Conservation (phyloP, 805 yeast species). For the Debaryomyces maramus region DNA sequence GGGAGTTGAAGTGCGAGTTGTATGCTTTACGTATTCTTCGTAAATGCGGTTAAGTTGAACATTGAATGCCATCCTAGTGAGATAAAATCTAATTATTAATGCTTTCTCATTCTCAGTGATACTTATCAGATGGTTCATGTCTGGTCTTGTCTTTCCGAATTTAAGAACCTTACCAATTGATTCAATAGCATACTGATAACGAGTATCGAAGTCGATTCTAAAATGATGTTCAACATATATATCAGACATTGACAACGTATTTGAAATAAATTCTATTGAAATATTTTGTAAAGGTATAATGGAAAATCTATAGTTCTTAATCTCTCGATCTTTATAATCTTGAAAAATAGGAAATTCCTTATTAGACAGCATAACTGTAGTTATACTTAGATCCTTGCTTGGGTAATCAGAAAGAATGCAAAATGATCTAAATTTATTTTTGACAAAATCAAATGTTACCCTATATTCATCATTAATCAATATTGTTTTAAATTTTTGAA, state of each 20-base stretch:
- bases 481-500: conserved; percentile 39
- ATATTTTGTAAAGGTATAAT: conserved; percentile 19
- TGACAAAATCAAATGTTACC: conserved; percentile 62
- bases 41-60: conserved; percentile 68
- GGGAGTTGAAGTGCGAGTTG: conserved; percentile 5
- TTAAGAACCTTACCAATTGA: conserved; percentile 14
- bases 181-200: conserved; percentile 41
- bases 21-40: conserved; percentile 31
- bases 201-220: conserved; percentile 33
- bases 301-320: conserved; percentile 20
- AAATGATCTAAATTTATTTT: conserved; percentile 63
- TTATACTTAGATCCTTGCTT: conserved; percentile 9
- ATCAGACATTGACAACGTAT: conserved; percentile 43
- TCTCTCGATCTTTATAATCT: conserved; percentile 25
- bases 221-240: conserved; percentile 57
- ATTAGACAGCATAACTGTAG: background rate
- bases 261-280: conserved; percentile 19
- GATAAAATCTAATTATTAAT: conserved; percentile 46
- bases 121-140: conserved; percentile 3
- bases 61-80: conserved; percentile 53
- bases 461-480: conserved; percentile 60
- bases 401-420: conserved; percentile 57
- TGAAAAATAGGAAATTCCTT: conserved; percentile 18
- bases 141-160: background rate
- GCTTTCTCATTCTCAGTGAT: conserved; percentile 37